Evolutionary conservation across 1,284 basidiomycete genomes (phyloP).

Genomic region (Leccinum variabile): DNA sequence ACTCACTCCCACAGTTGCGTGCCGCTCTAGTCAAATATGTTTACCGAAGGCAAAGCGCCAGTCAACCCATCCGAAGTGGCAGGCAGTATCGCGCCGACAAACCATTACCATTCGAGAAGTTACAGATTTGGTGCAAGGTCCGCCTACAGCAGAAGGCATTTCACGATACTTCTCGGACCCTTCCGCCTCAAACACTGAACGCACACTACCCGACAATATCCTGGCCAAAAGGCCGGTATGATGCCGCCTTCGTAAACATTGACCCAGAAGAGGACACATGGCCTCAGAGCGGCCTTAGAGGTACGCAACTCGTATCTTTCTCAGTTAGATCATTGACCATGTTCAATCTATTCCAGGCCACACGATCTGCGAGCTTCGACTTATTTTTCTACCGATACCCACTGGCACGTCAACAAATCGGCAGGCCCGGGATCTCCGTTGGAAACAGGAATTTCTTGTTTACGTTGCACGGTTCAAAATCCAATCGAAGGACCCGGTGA

Average conservation of each 20-base stretch:
- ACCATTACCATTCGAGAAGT: background rate
- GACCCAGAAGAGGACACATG: background rate
- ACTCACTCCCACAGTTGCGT: background rate
- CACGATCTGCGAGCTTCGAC: background rate
- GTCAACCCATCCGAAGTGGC: background rate
- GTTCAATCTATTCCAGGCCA: background rate
- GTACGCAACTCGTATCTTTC: background rate
- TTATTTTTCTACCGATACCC: background rate
- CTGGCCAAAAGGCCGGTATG: background rate
- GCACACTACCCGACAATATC: background rate
- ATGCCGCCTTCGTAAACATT: background rate
- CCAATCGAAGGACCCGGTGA: background rate
- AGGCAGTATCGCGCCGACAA: background rate
- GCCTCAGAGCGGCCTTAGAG: background rate
- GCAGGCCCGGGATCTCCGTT: background rate
- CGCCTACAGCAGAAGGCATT: background rate
- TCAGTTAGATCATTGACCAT: background rate
- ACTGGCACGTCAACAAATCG: background rate
- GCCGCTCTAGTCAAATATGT: background rate
- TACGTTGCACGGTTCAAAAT: background rate
- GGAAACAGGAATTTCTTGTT: background rate
- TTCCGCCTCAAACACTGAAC: background rate
- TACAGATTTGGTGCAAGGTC: background rate
- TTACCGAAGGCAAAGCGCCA: background rate
- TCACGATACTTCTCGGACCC: background rate